Evolutionary conservation across 331 rosid genomes (phyloP).

Genomic region (Malus hybrid): DNA sequence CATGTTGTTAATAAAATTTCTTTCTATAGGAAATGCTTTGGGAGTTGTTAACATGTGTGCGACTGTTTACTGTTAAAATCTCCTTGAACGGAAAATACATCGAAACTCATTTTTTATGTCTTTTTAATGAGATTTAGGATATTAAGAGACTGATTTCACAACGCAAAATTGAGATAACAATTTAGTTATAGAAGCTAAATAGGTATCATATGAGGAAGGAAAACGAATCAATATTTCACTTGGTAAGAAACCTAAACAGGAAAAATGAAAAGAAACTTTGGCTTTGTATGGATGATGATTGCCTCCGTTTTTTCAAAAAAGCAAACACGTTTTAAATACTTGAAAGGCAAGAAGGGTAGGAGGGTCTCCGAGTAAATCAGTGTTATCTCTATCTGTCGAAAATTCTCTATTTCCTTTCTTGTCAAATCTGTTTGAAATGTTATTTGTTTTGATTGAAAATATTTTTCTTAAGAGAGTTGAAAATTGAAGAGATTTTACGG

Average conservation of each 20-base stretch:
- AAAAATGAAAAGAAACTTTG: neutral
- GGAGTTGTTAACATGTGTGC: too few relatives aligned
- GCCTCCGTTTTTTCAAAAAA: neutral
- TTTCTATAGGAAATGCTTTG: neutral
- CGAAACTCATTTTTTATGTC: neutral
- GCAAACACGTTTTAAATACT: neutral
- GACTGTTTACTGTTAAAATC: too few relatives aligned
- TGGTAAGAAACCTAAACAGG: neutral
- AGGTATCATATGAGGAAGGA: neutral
- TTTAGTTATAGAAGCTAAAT: neutral
- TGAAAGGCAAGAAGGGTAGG: neutral
- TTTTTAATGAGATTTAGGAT: neutral
- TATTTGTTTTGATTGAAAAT: too few relatives aligned
- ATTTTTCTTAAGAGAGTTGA: too few relatives aligned
- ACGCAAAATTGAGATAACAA: neutral
- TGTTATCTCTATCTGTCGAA: too few relatives aligned
- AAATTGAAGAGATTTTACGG: too few relatives aligned
- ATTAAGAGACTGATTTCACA: neutral
- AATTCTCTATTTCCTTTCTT: too few relatives aligned
- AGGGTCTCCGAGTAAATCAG: too few relatives aligned
- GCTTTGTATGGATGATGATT: neutral
- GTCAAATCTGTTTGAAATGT: too few relatives aligned
- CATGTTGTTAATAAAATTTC: neutral
- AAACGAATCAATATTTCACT: too few relatives aligned
- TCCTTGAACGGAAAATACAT: rapidly evolving